Percentiles rank a stretch among this genome's conserved stretches.
phyloP scores from a whole-genome alignment of 2,329 filamentous ascomycete genomes.

The Beauveria sp. region DNA sequence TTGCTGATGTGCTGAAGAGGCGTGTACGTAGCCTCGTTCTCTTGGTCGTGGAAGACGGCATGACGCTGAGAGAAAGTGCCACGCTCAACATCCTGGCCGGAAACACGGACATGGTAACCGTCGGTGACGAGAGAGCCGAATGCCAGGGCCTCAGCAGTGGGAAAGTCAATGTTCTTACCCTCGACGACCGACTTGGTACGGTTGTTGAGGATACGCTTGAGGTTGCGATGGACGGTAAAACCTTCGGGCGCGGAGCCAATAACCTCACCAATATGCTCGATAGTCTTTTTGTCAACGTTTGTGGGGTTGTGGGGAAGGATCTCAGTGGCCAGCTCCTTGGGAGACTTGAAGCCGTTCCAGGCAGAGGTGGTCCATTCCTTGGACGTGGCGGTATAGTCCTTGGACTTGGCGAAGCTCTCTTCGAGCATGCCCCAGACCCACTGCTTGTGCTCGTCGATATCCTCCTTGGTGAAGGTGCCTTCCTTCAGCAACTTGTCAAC shows the following conservation, averaged over 20 bases:
- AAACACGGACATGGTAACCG: slow-evolving; percentile 94
- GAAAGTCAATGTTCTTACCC: slow-evolving; percentile 94
- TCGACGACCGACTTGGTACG: slow-evolving; percentile 88
- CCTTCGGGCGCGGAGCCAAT: slow-evolving; percentile 74
- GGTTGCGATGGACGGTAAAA: slow-evolving; percentile 86
- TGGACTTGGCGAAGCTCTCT: slow-evolving; percentile 94
- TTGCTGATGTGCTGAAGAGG: slow-evolving; percentile 83
- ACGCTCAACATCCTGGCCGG: slow-evolving; percentile 97
- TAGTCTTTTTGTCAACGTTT: slow-evolving; percentile 61
- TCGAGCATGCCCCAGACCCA: slow-evolving; percentile 99
- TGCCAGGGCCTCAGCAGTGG: slow-evolving; percentile 90
- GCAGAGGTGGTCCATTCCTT: slow-evolving; percentile 98
- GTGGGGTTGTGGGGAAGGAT: slow-evolving; percentile 88
- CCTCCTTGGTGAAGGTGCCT: slow-evolving; percentile 92
- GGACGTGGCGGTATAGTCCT: slow-evolving; percentile 91
- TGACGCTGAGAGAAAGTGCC: slow-evolving; percentile 98
- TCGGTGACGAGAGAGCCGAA: slow-evolving; percentile 87
- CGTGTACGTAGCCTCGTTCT: slow-evolving; percentile 86
- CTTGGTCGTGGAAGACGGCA: slow-evolving; percentile 94
- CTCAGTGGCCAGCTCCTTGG: slow-evolving; percentile 93
- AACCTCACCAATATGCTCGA: slow-evolving; percentile 75
- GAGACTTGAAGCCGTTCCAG: slow-evolving; percentile 99
- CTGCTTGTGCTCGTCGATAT: slow-evolving; percentile 97
- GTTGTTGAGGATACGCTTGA: slow-evolving; percentile 89
- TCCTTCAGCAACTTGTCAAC: slow-evolving; percentile 84